These are phyloP conservation scores for Nakaseomyces glabratus DNA, from an alignment of 1,139 yeast genomes.

Conservation along the genomic window DNA sequence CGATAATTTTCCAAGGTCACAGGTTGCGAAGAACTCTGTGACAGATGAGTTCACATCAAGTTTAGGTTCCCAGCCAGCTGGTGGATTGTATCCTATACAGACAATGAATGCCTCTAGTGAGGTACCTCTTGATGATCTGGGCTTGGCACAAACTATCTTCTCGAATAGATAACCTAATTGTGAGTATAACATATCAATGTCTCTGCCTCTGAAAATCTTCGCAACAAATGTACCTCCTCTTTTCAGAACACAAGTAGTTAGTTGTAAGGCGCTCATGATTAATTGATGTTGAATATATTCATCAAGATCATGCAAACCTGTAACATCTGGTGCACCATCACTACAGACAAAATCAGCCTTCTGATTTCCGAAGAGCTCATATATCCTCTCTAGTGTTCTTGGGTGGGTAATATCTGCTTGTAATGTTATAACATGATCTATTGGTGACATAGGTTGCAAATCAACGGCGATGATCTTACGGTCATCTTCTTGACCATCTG, in stretches of 20 bases:
- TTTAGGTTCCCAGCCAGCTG: constrained; percentile 71
- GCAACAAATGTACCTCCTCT: constrained; percentile 94
- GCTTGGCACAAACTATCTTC: constrained; percentile 87
- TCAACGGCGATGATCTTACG: constrained; percentile 83
- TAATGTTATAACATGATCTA: constrained; percentile 73
- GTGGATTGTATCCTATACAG: constrained; percentile 77
- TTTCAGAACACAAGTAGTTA: constrained; percentile 78
- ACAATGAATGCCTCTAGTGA: constrained; percentile 91
- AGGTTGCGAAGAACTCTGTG: constrained; percentile 69
- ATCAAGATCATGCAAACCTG: constrained; percentile 92
- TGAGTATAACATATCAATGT: constrained; percentile 81
- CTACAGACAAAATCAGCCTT: constrained; percentile 93
- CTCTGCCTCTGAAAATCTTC: constrained; percentile 91
- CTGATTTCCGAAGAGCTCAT: constrained; percentile 78
- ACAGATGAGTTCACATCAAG: constrained; percentile 53
- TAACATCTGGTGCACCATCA: constrained; percentile 98
- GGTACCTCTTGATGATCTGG: constrained; percentile 88
- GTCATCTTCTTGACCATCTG: constrained; percentile 22
- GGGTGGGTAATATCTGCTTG: constrained; percentile 99
- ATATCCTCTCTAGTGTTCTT: constrained; percentile 62
- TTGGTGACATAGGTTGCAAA: constrained; percentile 94
- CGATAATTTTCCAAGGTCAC: constrained; percentile 47
- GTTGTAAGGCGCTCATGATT: constrained; percentile 78
- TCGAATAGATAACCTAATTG: constrained; percentile 81
- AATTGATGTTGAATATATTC: constrained; percentile 95